phyloP scores from a whole-genome alignment of 2,329 filamentous ascomycete genomes.

The Penicillium polonicum region DNA sequence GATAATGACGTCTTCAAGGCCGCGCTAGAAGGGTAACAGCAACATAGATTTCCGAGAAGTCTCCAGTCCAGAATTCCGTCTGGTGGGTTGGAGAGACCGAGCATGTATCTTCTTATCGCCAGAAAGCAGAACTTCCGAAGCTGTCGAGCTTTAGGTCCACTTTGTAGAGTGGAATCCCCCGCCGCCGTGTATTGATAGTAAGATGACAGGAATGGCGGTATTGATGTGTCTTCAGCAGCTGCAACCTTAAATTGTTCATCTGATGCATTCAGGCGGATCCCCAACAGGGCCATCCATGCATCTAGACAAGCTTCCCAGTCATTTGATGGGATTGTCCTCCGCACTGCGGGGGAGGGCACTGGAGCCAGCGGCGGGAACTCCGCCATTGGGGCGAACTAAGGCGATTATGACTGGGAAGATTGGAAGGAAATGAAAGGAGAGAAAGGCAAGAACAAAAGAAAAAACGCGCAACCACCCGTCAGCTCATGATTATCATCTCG shows the following conservation, averaged over 20 bases:
- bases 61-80: slow-evolving; percentile 59
- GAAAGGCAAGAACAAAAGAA: slow-evolving; percentile 9
- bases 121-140: slow-evolving; percentile 66
- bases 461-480: slow-evolving; percentile 5
- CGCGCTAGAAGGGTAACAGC: slow-evolving; percentile 64
- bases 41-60: slow-evolving; percentile 68
- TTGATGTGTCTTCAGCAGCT: slow-evolving; percentile 57
- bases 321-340: slow-evolving; percentile 61
- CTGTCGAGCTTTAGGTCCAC: slow-evolving; percentile 41
- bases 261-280: slow-evolving; percentile 62
- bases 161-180: slow-evolving; percentile 31
- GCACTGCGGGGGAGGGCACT: slow-evolving; percentile 69
- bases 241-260: slow-evolving; percentile 55
- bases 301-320: slow-evolving; percentile 79
- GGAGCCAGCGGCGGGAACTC: slow-evolving; percentile 70
- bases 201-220: slow-evolving; percentile 63
- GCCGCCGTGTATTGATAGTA: slow-evolving; percentile 59
- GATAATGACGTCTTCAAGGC: slow-evolving; percentile 54
- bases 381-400: slow-evolving; percentile 32
- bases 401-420: slow-evolving; percentile 4
- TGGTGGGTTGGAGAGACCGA: slow-evolving; percentile 46
- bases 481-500: slow-evolving; percentile 4
- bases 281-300: slow-evolving; percentile 69
- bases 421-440: neutral
- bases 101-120: slow-evolving; percentile 59